Base-by-base conservation (phyloP, 1,284 basidiomycete genomes). In the Ustilago shanxiensis region DNA sequence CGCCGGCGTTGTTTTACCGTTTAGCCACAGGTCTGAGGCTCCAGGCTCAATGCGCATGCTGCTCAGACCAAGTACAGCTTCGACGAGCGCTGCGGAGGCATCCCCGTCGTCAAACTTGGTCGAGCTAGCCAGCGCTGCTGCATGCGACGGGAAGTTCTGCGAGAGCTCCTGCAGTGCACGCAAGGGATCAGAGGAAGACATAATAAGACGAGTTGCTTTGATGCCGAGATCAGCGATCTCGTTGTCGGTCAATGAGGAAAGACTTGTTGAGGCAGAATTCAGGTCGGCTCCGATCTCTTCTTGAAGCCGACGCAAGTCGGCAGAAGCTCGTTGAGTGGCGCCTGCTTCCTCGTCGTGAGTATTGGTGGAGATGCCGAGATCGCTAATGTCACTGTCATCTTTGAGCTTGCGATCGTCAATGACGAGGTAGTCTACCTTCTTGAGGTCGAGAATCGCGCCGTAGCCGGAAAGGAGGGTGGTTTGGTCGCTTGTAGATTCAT, bases 361-460 rank as follows among this genome's bases (percentile, higher is more conserved):
- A 26, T 14, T 33, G 7, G 56, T 28, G 1, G 65, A 51, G 37
- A 65, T 58, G 52, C 72, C 72, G 24, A 76, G 53, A 6, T 72
- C 66, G 26, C 69, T 62, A 24, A 77, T 29, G 6, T 66, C 45
- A 57, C 62, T 69, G 47, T 77, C 70, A 45, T 60, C 72, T 24
- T 73, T 66, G 37, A 83, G 67, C 61, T 80, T 77, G 8, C 84
- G 78, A 57, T 86, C 84, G 58, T 86, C 84, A 28, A 98, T 88
- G 2, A 93, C 95, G 16, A 98, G 90, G 84, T 99, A 99, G 85
- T 99, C 96, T 88, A 91, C 98, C 87, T 96, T 98, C 88, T 99
- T 99, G 79, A 99, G 87, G 80, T 97, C 94, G 62, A 99, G 89
- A 29, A 93, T 89, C 8, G 95, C 95, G 3, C 95, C 95, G 80